Conservation (phyloP, 148 eudicot genomes). For the Heliosperma pusillum region DNA sequence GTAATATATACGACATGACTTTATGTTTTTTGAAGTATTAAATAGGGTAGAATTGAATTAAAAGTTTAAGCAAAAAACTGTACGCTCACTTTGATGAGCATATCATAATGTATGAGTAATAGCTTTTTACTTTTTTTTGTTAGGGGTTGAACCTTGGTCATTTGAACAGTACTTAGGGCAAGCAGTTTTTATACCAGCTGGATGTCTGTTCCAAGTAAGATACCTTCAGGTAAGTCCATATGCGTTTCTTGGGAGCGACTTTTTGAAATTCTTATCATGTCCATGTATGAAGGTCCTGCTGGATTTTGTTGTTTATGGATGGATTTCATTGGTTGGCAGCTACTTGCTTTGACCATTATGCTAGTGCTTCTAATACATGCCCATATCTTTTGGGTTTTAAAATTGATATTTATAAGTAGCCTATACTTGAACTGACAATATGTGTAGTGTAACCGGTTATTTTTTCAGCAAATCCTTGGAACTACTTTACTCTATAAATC, state of each 20-base stretch:
- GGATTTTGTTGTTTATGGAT: neutral
- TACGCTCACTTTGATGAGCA: neutral
- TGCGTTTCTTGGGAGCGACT: neutral
- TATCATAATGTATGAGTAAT: neutral
- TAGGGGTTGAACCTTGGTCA: constrained; percentile 94
- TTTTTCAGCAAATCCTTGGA: neutral
- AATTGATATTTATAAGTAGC: neutral
- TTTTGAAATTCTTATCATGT: constrained; percentile 1
- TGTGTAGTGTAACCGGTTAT: too few relatives aligned
- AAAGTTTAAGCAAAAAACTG: neutral
- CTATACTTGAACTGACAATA: neutral
- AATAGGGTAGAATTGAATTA: neutral
- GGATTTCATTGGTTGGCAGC: neutral
- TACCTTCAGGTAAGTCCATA: constrained; percentile 70
- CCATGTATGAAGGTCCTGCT: neutral
- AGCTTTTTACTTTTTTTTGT: constrained; percentile 12
- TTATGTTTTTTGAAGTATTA: neutral
- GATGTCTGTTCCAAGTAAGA: constrained; percentile 91
- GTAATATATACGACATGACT: neutral
- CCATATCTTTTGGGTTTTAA: neutral
- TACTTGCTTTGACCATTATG: constrained; percentile 1
- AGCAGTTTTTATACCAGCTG: constrained; percentile 94
- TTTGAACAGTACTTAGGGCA: constrained; percentile 84
- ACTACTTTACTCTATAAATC: too few relatives aligned
- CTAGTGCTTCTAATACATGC: neutral